Evolutionary conservation across 2,329 filamentous ascomycete species (phyloP).

Genomic region (Orbilia oligospora): DNA sequence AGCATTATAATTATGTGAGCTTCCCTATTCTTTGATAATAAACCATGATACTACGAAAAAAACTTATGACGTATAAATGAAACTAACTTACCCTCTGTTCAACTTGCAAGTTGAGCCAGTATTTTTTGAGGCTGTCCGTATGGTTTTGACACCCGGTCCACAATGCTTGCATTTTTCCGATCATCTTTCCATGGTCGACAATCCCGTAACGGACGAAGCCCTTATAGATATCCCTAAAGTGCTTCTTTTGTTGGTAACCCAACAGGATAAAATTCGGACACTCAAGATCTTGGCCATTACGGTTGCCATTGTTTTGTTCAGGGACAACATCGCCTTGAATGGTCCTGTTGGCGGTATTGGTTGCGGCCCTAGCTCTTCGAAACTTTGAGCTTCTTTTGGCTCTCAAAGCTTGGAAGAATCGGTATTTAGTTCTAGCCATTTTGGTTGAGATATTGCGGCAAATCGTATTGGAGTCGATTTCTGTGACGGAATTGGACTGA

Average conservation of each 20-base stretch:
- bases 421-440: not conserved
- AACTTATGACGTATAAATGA: not conserved
- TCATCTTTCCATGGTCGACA: conserved; percentile 19
- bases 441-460: not conserved
- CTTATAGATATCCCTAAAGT: conserved; percentile 35
- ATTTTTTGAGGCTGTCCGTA: conserved; percentile 9
- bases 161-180: conserved; percentile 20
- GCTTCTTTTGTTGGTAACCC: conserved; percentile 20
- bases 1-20: not conserved
- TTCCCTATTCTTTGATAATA: not conserved
- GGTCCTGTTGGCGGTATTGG: not conserved
- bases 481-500: not conserved
- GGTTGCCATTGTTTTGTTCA: not conserved
- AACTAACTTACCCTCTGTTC: conserved; percentile 14
- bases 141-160: conserved; percentile 35
- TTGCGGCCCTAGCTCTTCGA: not conserved
- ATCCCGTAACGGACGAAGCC: conserved; percentile 14
- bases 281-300: not conserved
- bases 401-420: no score
- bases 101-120: conserved; percentile 34
- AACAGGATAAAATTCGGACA: conserved; percentile 34
- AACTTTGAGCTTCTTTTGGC: not conserved
- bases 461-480: not conserved
- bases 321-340: not conserved
- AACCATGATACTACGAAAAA: not conserved